These are phyloP conservation scores for Aureobasidium zeae DNA, from an alignment of 2,329 filamentous ascomycete species.

Conservation along the genomic window DNA sequence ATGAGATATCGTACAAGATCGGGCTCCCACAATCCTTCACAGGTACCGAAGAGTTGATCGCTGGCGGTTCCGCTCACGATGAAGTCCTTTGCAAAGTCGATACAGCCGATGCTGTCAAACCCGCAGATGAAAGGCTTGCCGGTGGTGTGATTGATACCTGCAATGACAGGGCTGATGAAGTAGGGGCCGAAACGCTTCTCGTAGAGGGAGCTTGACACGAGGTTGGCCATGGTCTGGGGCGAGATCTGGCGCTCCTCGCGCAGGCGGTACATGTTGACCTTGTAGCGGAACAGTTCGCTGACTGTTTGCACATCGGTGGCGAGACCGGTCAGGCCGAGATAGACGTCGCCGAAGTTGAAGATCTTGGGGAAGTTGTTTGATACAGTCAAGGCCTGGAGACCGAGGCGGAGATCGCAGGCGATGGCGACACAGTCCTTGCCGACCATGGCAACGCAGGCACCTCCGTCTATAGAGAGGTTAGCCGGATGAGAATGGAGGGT, in stretches of 20 bases:
- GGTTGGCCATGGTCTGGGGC: conserved; percentile 90
- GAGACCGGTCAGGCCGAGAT: conserved; percentile 89
- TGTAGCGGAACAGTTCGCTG: conserved; percentile 96
- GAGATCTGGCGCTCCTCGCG: conserved; percentile 96
- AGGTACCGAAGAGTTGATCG: conserved; percentile 97
- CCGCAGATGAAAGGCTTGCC: conserved; percentile 96
- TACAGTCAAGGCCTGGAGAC: conserved; percentile 90
- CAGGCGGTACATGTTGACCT: conserved; percentile 99
- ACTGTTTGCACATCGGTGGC: conserved; percentile 94
- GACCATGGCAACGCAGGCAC: conserved; percentile 96
- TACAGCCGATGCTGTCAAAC: conserved; percentile 98
- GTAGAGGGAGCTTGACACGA: conserved; percentile 84
- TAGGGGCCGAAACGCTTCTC: conserved; percentile 93
- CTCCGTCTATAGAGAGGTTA: conserved; percentile 53
- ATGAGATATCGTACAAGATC: conserved; percentile 61
- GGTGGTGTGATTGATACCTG: conserved; percentile 87
- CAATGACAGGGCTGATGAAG: conserved; percentile 91
- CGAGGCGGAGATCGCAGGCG: conserved; percentile 95
- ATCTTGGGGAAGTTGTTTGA: conserved; percentile 99
- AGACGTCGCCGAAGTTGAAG: conserved; percentile 93
- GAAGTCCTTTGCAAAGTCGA: conserved; percentile 99
- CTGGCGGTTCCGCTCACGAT: conserved; percentile 94
- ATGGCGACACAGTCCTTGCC: conserved; percentile 99
- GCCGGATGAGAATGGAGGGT: background rate
- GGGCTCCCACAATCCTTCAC: conserved; percentile 95